Base-by-base conservation (phyloP, 495 filamentous ascomycete species). In the Penicillium parvum region DNA sequence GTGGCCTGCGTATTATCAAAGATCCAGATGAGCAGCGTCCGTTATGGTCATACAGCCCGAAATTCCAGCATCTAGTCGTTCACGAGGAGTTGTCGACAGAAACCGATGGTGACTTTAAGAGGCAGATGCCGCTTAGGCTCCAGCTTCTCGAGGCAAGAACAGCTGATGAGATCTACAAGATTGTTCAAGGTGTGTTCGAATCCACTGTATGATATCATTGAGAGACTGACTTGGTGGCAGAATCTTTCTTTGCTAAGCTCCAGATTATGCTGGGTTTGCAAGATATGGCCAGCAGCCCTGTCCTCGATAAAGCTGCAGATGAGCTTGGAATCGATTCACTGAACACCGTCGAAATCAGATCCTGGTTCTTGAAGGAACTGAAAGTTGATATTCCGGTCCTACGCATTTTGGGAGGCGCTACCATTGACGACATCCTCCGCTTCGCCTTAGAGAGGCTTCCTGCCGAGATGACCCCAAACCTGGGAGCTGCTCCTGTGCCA, bases 311-410 rank as follows among this genome's bases (percentile, higher is more conserved):
- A 4, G 36, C 48, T 17, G 43, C 53, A 9, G 47, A 35, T 22
- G 63, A 65, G 1, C 43, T 70, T 4, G 67, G 65, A 2, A 40
- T 68, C 22, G 67, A 71, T 30, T 69, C 65, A 1, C 39, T 67
- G 8, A 49, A 66, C 2, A 56, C 65, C 7, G 55, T 71, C 11
- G 61, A 64, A 14, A 36, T 69, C 5, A 43, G 67, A 5, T 37
- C 48, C 9, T 68, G 66, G 65, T 65, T 68, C 37, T 47, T 61
- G 45, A 69, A 63, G 25, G 53, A 66, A 30, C 34, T 75, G 7
- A 40, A 58, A 0, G 58, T 56, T 7, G 69, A 77, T 27, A 44
- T 79, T 1, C 68, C 72, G 3, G 74, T 78, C 4, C 65, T 77
- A 35, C 74, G 80, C 58, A 66, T 82, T 23, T 37, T 80, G 3